Base-by-base conservation (phyloP, 108 stramenopile genomes). In the Nitzschia sp. region DNA sequence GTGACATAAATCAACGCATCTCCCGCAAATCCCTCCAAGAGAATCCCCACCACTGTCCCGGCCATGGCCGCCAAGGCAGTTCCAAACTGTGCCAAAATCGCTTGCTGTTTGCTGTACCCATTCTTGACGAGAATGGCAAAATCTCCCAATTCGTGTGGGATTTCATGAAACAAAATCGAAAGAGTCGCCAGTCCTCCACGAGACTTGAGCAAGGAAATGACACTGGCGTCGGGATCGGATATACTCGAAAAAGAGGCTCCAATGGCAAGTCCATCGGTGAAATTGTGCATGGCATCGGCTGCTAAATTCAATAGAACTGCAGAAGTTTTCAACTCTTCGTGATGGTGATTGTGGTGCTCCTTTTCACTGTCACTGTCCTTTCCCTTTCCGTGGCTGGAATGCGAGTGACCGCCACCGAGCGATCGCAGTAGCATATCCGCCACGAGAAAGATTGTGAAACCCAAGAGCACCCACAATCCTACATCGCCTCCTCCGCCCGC, bases 121-220 rank as follows among this genome's bases (percentile, higher is more conserved):
- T 73, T 80, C 58, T 80, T 83, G 1, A 94, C 78, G 62, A 96
- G 73, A 58, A 92, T 87, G 22, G 86, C 82, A 72, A 86, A 96
- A 69, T 96, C 93, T 11, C 95, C 90, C 29, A 96, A 47, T 58
- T 96, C 95, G 64, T 96, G 95, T 21, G 95, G 95, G 45, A 96
- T 80, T 76, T 96, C 95, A 55, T 96, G 95, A 50, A 96, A 79
- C 34, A 94, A 52, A n/a, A 96, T 81, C 3, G 90, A 88, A 19
- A 94, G 47, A 0, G 91, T 80, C 30, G 91, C 89, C 28, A 91
- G 63, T 8, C 88, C 88, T 21, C 90, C 89, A 11, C 84, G 73
- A 28, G 88, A 87, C 66, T 73, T 72, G 54, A 88, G 29, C 34
- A 89, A 67, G 1, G 74, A 19, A 30, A 78, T 57, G 6, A 86